Evolutionary conservation across 169 alveolate genomes (phyloP).

Genomic region (Plasmodium ovale): DNA sequence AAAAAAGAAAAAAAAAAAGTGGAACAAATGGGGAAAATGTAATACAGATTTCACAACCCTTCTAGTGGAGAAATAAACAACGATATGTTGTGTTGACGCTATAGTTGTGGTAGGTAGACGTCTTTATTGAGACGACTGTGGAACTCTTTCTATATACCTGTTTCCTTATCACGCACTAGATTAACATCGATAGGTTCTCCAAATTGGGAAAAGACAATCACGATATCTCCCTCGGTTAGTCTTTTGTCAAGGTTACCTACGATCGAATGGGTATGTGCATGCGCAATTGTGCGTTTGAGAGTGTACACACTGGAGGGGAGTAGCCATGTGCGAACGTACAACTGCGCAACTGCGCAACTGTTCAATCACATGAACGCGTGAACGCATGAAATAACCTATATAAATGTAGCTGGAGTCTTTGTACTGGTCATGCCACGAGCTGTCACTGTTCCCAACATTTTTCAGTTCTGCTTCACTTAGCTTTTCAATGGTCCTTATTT

Average conservation of each 20-base stretch:
- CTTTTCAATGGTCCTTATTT: conserved; percentile 59
- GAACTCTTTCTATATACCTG: conserved; percentile 91
- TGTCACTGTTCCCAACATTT: conserved; percentile 81
- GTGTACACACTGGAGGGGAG: no score
- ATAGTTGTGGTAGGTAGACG: no score
- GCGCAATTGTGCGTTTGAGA: no score
- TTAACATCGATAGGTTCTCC: conserved; percentile 98
- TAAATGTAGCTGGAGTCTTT: conserved; percentile 85
- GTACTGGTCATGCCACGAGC: conserved; percentile 88
- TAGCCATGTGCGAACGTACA: no score
- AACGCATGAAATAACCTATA: no score
- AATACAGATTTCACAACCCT: no score
- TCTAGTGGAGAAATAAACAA: conserved; percentile 9
- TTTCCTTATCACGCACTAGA: conserved; percentile 94
- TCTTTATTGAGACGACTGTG: no score
- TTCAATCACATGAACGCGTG: no score
- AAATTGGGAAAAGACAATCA: conserved; percentile 96
- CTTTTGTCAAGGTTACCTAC: conserved; percentile 92
- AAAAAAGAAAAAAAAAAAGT: not conserved
- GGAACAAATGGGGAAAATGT: no score
- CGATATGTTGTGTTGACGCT: no score
- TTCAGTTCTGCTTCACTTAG: conserved; percentile 85
- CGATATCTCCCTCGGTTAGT: conserved; percentile 98
- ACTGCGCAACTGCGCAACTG: no score
- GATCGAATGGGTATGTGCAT: no score